phyloP scores from a whole-genome alignment of 1,284 basidiomycete genomes.

The Neonothopanus nambi region DNA sequence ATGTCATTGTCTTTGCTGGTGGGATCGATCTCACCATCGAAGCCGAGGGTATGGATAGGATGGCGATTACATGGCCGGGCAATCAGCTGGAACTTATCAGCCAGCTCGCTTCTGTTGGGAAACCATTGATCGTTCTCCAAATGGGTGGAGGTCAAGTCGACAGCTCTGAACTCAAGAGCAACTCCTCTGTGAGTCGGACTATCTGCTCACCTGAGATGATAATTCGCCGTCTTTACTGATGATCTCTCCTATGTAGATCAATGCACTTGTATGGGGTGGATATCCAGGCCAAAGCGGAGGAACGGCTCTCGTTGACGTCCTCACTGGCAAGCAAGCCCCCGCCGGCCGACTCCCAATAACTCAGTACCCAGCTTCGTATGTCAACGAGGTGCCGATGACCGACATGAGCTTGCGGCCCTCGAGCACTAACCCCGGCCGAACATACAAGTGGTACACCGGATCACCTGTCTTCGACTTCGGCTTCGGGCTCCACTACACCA shows the following conservation, averaged over 20 bases:
- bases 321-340: constrained; percentile 50
- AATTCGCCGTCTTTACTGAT: neutral
- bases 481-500: constrained; percentile 54
- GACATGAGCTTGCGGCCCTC: constrained; percentile 56
- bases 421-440: constrained; percentile 49
- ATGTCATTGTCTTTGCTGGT: constrained; percentile 61
- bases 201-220: neutral
- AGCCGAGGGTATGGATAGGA: constrained; percentile 49
- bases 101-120: constrained; percentile 43
- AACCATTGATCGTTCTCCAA: constrained; percentile 54
- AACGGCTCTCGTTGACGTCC: constrained; percentile 48
- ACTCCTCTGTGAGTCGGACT: constrained; percentile 36
- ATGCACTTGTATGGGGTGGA: constrained; percentile 55
- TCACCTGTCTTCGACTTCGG: constrained; percentile 52
- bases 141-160: constrained; percentile 61
- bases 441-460: constrained; percentile 58
- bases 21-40: constrained; percentile 55
- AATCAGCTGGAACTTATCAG: constrained; percentile 52
- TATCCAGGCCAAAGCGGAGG: constrained; percentile 58
- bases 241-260: constrained; percentile 36
- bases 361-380: constrained; percentile 54
- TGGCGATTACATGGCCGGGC: constrained; percentile 54
- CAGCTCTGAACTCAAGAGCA: constrained; percentile 44
- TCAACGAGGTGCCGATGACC: constrained; percentile 51
- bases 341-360: constrained; percentile 54